Evolutionary conservation across 768 basidiomycete species (phyloP), one percentile per base, ranked within the genome.

Genomic region (Boletus bicolor): DNA sequence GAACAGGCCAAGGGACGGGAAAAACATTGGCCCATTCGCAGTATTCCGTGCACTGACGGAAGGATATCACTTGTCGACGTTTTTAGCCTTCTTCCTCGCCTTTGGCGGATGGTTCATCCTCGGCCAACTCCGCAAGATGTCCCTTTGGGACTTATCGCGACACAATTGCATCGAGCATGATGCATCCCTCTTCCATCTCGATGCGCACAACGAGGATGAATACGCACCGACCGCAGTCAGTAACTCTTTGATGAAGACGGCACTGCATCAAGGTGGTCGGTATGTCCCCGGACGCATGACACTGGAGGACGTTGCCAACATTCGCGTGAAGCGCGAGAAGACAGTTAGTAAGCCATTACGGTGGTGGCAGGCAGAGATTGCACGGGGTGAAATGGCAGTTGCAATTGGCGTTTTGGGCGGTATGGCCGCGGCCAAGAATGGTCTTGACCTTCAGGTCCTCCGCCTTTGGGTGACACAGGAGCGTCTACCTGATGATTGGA

Each of bases 381-480:
- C 85, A 3, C 76, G 84, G 15, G 84, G 84, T 8, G 86, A 88
- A 67, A 82, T 86, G 75, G 82, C 79, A 0, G 77, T 87, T 50
- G 81, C 85, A 3, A 72, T 86, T 7, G 83, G 82, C 1, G 76
- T 87, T 17, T 49, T 69, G 24, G 70, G 72, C 2, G 71, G 70
- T 30, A 72, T 65, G 34, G 67, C 68, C 5, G 72, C 68, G 2
- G 67, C 55, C 34, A 77, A 75, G 57, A 62, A 70, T 0, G 82
- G 82, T 0, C 65, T 81, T 14, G 78, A 78, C 0, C 67, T 78
- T 2, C 75, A 79, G 35, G 77, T 77, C 69, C 66, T 85, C 42
- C 69, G 74, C 15, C 67, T 67, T 9, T 87, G 84, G 84, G 72
- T 84, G 45, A 64, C 65, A 9, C 64, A 80, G n/a, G 84, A 84